Evolutionary conservation across 441 rosid genomes (phyloP).

Genomic region (Capsella rubella): DNA sequence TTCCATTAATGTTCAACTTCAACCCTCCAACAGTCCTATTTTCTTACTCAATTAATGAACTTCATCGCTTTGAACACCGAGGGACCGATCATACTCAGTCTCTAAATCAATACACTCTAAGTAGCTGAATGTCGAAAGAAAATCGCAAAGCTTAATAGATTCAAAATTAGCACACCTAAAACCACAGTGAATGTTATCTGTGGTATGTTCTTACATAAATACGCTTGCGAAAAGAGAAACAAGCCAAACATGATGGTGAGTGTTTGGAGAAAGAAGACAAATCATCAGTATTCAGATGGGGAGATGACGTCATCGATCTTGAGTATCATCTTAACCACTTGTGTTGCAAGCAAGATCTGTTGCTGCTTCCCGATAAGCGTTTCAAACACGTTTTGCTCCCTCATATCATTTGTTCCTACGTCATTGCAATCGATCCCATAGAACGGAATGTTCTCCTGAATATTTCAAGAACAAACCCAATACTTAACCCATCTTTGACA

Average conservation of each 20-base stretch:
- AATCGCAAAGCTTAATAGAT: constrained; percentile 1
- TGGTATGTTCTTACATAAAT: not conserved
- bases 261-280: constrained; percentile 8
- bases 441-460: constrained; percentile 83
- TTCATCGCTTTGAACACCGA: not conserved
- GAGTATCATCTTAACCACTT: constrained; percentile 97
- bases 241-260: constrained; percentile 15
- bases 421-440: constrained; percentile 97
- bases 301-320: constrained; percentile 99
- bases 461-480: not conserved
- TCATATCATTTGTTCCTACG: constrained; percentile 92
- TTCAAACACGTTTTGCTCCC: constrained; percentile 90
- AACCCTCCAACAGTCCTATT: constrained; percentile 1
- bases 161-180: constrained; percentile 12
- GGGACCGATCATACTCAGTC: not conserved
- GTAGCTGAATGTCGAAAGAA: constrained; percentile 4
- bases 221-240: not conserved
- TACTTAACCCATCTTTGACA: not conserved
- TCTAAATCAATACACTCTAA: not conserved
- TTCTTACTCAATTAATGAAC: constrained; percentile 20
- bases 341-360: constrained; percentile 94
- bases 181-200: constrained; percentile 5
- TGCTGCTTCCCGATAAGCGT: constrained; percentile 97
- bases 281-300: constrained; percentile 65
- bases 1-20: constrained; percentile 22